Evolutionary conservation across 2,329 filamentous ascomycete species (phyloP).

Genomic region (Nothomitra cinnamomea): DNA sequence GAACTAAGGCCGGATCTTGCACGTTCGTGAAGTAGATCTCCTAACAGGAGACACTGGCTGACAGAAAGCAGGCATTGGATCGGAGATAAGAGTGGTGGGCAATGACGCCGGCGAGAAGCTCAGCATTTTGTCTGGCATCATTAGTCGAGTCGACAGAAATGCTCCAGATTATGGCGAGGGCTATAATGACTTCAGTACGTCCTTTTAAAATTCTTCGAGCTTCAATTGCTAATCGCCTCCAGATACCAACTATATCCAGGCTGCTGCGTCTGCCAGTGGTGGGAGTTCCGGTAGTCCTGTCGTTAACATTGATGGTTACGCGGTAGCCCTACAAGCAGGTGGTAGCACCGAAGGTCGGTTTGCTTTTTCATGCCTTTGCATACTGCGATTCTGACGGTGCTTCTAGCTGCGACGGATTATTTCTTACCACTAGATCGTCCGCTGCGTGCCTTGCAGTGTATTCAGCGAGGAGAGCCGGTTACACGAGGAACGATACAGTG

Average conservation of each 20-base stretch:
- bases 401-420: slow-evolving; percentile 75
- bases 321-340: slow-evolving; percentile 84
- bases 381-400: background rate
- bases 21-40: slow-evolving; percentile 13
- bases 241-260: slow-evolving; percentile 83
- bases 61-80: slow-evolving; percentile 53
- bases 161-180: slow-evolving; percentile 96
- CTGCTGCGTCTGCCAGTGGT: slow-evolving; percentile 88
- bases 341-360: slow-evolving; percentile 53
- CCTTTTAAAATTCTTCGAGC: no score
- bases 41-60: slow-evolving; percentile 6
- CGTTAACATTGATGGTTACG: slow-evolving; percentile 84
- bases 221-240: slow-evolving; percentile 2
- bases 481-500: slow-evolving; percentile 95
- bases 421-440: slow-evolving; percentile 89
- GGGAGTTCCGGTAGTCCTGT: slow-evolving; percentile 97
- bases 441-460: slow-evolving; percentile 67
- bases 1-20: slow-evolving; percentile 73
- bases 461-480: slow-evolving; percentile 58
- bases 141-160: slow-evolving; percentile 88
- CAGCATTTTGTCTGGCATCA: slow-evolving; percentile 92
- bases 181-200: slow-evolving; percentile 87
- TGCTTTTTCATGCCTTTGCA: no score
- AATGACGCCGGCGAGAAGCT: slow-evolving; percentile 98
- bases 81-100: slow-evolving; percentile 91